Conservation (phyloP, 352 stramenopile genomes). For the Pythium apleroticum region DNA sequence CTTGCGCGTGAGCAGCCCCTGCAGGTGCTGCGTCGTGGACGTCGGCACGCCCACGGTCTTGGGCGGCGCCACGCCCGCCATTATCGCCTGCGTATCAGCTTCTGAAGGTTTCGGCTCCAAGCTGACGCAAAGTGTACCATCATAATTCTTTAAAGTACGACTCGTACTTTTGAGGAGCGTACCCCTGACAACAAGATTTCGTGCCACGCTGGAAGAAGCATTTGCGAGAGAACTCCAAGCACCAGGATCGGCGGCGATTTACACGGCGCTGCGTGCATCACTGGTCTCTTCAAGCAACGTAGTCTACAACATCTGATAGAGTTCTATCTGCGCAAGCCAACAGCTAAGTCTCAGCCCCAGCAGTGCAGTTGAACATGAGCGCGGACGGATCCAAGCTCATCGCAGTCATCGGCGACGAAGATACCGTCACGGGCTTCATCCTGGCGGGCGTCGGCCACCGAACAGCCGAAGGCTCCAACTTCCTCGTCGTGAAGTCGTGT, state of each 20-base stretch:
- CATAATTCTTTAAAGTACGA: slow-evolving; percentile 17
- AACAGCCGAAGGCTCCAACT: slow-evolving; percentile 95
- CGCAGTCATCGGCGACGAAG: slow-evolving; percentile 91
- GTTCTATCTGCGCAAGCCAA: neutral
- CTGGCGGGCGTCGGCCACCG: slow-evolving; percentile 95
- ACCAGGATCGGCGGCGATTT: too few species aligned
- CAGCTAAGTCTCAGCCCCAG: slow-evolving; percentile 13
- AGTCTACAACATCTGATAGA: neutral
- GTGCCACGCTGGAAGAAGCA: neutral
- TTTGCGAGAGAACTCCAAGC: too few species aligned
- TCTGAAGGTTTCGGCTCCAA: neutral
- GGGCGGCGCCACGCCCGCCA: slow-evolving; percentile 19
- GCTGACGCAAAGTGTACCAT: neutral
- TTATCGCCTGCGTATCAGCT: slow-evolving; percentile 1
- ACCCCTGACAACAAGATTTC: neutral
- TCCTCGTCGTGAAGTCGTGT: slow-evolving; percentile 96
- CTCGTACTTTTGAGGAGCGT: slow-evolving; percentile 9
- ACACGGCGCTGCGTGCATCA: neutral
- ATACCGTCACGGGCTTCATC: slow-evolving; percentile 98
- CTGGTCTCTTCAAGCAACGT: too few species aligned
- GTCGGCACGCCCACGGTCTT: slow-evolving; percentile 30
- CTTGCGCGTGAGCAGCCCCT: slow-evolving; percentile 64
- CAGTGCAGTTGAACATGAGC: slow-evolving; percentile 32
- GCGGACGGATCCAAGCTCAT: slow-evolving; percentile 81
- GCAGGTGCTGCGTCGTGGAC: slow-evolving; percentile 51